These are phyloP conservation scores for Fusarium sp. DNA, from an alignment of 2,329 filamentous ascomycete genomes.

Conservation along the genomic window DNA sequence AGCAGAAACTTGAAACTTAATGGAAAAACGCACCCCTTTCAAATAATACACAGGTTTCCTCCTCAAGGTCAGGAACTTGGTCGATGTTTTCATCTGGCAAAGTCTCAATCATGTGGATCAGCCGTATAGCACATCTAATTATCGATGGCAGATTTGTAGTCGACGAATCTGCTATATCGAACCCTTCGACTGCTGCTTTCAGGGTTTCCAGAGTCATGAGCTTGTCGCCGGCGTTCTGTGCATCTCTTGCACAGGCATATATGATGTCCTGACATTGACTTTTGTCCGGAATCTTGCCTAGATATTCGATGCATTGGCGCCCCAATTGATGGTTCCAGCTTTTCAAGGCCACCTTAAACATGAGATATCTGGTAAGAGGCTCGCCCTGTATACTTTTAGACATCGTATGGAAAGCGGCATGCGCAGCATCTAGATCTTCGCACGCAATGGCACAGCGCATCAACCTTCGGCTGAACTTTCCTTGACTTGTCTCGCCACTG, in stretches of 20 bases:
- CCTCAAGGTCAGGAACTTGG: slow-evolving; percentile 40
- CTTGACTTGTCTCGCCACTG: slow-evolving; percentile 72
- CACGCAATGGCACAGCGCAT: slow-evolving; percentile 74
- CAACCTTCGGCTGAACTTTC: slow-evolving; percentile 77
- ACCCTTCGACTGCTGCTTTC: slow-evolving; percentile 48
- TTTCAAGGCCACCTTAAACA: slow-evolving; percentile 78
- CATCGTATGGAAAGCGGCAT: slow-evolving; percentile 66
- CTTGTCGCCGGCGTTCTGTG: slow-evolving; percentile 73
- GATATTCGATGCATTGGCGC: slow-evolving; percentile 69
- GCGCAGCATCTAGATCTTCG: slow-evolving; percentile 42
- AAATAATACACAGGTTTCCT: slow-evolving; percentile 66
- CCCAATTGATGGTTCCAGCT: slow-evolving; percentile 68
- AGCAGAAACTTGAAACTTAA: slow-evolving; percentile 5
- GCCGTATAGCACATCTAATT: slow-evolving; percentile 63
- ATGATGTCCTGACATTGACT: slow-evolving; percentile 69
- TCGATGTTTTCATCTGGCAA: slow-evolving; percentile 43
- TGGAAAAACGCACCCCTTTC: slow-evolving; percentile 52
- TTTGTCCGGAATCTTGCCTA: slow-evolving; percentile 65
- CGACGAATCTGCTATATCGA: slow-evolving; percentile 32
- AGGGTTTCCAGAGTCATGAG: slow-evolving; percentile 61
- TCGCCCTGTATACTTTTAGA: slow-evolving; percentile 67
- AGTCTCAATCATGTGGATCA: slow-evolving; percentile 56
- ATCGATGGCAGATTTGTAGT: slow-evolving; percentile 51
- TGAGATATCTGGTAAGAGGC: slow-evolving; percentile 75
- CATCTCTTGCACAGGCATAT: slow-evolving; percentile 83